A percentile compares a stretch with the other conserved stretches of the same genome.
These are phyloP conservation scores for Beauveria pseudobassiana DNA, from an alignment of 2,329 filamentous ascomycete species.

Conservation along the genomic window DNA sequence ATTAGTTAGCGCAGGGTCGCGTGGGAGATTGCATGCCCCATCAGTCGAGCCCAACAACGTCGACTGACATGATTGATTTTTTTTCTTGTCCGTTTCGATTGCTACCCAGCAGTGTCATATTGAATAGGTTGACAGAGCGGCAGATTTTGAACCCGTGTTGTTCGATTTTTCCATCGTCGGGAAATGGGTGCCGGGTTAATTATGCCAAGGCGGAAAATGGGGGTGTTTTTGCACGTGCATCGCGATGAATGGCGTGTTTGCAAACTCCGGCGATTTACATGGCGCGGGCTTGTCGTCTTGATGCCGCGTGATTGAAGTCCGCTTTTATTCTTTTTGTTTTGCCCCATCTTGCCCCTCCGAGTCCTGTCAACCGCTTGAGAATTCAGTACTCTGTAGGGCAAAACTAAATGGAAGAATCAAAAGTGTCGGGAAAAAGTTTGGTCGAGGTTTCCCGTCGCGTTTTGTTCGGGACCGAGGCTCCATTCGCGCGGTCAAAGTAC, in stretches of 20 bases:
- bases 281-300: too few species aligned
- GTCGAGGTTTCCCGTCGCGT: not conserved
- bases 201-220: too few species aligned
- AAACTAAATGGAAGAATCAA: not conserved
- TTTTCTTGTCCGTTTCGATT: not conserved
- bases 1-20: not conserved
- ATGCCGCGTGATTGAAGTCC: too few species aligned
- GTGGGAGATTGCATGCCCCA: constrained; percentile 7
- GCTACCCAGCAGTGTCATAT: too few species aligned
- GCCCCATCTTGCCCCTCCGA: too few species aligned
- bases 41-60: not conserved
- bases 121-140: not conserved
- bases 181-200: too few species aligned
- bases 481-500: not conserved
- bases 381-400: too few species aligned
- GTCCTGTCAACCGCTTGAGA: too few species aligned
- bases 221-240: too few species aligned
- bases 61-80: constrained; percentile 6
- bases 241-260: too few species aligned
- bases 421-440: not conserved
- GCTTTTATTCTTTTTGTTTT: too few species aligned
- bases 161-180: not conserved
- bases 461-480: constrained; percentile 1
- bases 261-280: too few species aligned
- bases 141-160: not conserved